phyloP scores from a whole-genome alignment of 192 early-diverging fungal species.

The Backusella tuberculispora region DNA sequence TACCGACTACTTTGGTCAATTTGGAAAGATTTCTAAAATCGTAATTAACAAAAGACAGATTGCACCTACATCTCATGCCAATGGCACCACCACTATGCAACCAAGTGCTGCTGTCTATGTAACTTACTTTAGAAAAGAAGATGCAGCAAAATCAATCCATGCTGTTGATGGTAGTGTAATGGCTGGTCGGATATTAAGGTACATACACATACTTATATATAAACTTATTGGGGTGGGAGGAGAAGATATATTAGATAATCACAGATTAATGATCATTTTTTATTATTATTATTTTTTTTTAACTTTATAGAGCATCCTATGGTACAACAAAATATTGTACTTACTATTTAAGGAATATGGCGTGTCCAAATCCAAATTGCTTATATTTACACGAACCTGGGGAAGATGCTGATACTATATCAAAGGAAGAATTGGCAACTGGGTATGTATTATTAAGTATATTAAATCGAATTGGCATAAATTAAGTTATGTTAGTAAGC shows the following conservation, averaged over 20 bases:
- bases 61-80: constrained; percentile 48
- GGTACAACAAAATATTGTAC: constrained; percentile 99
- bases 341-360: constrained; percentile 89
- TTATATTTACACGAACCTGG: constrained; percentile 95
- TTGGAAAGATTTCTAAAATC: constrained; percentile 93
- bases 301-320: constrained; percentile 77
- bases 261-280: constrained; percentile 1
- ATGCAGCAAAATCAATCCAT: constrained; percentile 90
- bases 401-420: constrained; percentile 90
- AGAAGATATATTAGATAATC: not conserved
- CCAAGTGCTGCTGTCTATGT: constrained; percentile 87
- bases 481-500: constrained; percentile 39
- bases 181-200: constrained; percentile 88
- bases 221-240: not conserved
- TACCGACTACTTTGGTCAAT: constrained; percentile 98
- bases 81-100: constrained; percentile 43
- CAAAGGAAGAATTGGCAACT: constrained; percentile 85
- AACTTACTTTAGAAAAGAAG: constrained; percentile 89
- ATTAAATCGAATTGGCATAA: not conserved
- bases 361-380: constrained; percentile 93
- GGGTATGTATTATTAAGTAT: constrained; percentile 45
- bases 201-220: constrained; percentile 5
- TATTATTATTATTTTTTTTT: no score
- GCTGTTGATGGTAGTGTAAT: constrained; percentile 91
- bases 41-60: constrained; percentile 81